These are phyloP conservation scores for Pseudogymnoascus sp. DNA, from an alignment of 2,329 filamentous ascomycete species.

Conservation along the genomic window DNA sequence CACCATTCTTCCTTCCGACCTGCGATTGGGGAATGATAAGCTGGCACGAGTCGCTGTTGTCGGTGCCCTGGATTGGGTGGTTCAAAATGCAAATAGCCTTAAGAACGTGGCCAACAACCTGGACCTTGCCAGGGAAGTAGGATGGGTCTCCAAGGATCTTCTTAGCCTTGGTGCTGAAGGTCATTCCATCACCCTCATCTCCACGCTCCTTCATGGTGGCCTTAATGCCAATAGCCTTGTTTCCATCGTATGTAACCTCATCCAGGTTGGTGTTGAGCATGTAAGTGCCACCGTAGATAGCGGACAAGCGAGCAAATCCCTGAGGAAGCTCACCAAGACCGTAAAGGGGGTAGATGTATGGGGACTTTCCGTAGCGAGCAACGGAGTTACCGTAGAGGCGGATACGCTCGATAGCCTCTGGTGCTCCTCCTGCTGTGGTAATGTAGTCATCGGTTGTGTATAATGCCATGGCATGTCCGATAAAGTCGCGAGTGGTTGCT, in stretches of 20 bases:
- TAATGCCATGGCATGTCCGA: conserved; percentile 96
- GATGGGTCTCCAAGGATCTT: conserved; percentile 94
- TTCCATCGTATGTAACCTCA: conserved; percentile 76
- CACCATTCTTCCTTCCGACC: conserved; percentile 92
- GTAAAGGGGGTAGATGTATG: conserved; percentile 98
- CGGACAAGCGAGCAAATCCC: conserved; percentile 92
- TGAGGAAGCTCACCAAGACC: conserved; percentile 95
- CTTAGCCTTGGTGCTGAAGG: conserved; percentile 92
- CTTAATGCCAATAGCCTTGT: conserved; percentile 91
- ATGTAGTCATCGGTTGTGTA: conserved; percentile 89
- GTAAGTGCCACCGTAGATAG: conserved; percentile 98
- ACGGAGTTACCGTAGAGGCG: conserved; percentile 96
- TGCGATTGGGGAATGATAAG: conserved; percentile 97
- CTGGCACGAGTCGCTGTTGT: conserved; percentile 82
- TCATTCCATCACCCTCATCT: conserved; percentile 67
- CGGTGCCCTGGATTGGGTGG: conserved; percentile 86
- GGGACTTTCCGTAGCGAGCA: conserved; percentile 94
- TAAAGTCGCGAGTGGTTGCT: conserved; percentile 81
- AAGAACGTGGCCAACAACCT: conserved; percentile 80
- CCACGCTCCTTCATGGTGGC: conserved; percentile 89
- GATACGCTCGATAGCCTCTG: conserved; percentile 85
- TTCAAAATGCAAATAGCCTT: conserved; percentile 97
- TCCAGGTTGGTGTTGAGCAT: conserved; percentile 97
- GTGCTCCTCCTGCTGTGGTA: conserved; percentile 61
- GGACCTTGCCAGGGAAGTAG: conserved; percentile 88